These are phyloP conservation scores for Celoporthe dispersa DNA, from an alignment of 2,329 filamentous ascomycete genomes.

Conservation along the genomic window DNA sequence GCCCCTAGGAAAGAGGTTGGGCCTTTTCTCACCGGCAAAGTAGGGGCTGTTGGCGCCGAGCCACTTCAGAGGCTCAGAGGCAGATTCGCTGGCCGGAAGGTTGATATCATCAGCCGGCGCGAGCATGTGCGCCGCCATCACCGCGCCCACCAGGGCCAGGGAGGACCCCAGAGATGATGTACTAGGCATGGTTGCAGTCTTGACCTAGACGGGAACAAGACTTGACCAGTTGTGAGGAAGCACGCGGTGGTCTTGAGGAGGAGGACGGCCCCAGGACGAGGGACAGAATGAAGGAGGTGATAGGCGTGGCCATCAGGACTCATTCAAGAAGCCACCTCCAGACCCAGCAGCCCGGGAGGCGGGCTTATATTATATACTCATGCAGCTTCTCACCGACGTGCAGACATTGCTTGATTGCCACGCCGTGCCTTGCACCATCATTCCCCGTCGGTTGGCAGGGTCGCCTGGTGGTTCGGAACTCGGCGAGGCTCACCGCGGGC, in stretches of 20 bases:
- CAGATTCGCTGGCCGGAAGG: constrained; percentile 30
- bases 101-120: constrained; percentile 31
- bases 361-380: constrained; percentile 18
- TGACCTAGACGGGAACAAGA: neutral
- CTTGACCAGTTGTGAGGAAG: neutral
- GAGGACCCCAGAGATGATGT: constrained; percentile 17
- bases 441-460: constrained; percentile 1
- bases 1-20: neutral
- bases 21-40: constrained; percentile 47
- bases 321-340: neutral
- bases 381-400: constrained; percentile 1
- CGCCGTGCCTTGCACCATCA: neutral
- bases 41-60: constrained; percentile 59
- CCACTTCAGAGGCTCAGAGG: constrained; percentile 38
- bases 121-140: constrained; percentile 29
- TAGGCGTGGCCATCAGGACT: constrained; percentile 13
- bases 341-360: neutral
- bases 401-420: neutral
- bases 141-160: constrained; percentile 26
- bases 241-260: neutral
- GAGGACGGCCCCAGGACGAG: neutral
- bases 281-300: neutral
- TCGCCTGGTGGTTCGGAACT: constrained; percentile 20
- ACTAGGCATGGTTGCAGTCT: constrained; percentile 17
- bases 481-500: constrained; percentile 24